These are phyloP conservation scores for Cercospora citrullina DNA, from an alignment of 2,329 filamentous ascomycete genomes.

Conservation along the genomic window DNA sequence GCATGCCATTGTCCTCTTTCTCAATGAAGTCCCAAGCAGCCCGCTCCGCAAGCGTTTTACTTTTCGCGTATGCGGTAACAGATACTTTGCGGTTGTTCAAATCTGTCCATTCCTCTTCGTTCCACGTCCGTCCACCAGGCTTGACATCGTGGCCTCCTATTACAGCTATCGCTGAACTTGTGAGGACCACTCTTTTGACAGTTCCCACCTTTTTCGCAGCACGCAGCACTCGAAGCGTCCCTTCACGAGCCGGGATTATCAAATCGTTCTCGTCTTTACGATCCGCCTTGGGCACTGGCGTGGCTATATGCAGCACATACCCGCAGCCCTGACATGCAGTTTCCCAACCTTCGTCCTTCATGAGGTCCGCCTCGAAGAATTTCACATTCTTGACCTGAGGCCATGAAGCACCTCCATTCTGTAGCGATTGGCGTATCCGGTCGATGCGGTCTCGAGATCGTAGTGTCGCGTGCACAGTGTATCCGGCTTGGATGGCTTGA, in stretches of 20 bases:
- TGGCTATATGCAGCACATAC: background rate
- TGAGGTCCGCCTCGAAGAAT: background rate
- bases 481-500: constrained; percentile 32
- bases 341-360: background rate
- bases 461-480: constrained; percentile 37
- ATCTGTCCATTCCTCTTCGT: background rate
- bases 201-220: background rate
- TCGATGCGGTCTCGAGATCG: constrained; percentile 29
- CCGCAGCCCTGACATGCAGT: background rate
- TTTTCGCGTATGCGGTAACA: background rate
- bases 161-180: background rate
- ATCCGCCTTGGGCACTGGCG: background rate
- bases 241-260: background rate
- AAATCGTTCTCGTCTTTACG: background rate
- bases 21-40: background rate
- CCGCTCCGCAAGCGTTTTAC: background rate
- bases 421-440: constrained; percentile 30
- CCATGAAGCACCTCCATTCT: background rate
- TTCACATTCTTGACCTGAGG: background rate
- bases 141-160: background rate
- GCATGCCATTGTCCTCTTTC: background rate
- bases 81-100: background rate
- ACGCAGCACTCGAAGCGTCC: background rate
- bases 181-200: background rate
- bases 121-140: background rate